Conservation (phyloP, 23 red algal genomes). For the Chondrus crispus region DNA sequence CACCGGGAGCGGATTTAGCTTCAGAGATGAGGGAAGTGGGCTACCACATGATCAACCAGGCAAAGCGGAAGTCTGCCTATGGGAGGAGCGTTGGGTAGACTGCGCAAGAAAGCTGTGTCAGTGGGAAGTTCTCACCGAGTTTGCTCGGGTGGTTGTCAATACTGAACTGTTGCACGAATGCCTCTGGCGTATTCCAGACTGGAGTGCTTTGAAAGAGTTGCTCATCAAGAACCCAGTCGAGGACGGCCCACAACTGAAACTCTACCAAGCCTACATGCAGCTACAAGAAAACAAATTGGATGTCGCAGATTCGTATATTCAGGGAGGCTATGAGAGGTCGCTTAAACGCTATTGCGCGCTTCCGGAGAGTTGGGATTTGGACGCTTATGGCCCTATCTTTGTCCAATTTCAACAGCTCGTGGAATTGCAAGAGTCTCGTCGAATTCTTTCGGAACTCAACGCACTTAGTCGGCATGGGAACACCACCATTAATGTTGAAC, state of each 20-base stretch:
- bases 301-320: conserved; percentile 44
- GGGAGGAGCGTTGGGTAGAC: conserved; percentile 91
- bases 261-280: conserved; percentile 85
- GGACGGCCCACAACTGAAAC: conserved; percentile 72
- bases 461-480: conserved; percentile 56
- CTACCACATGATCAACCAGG: not conserved
- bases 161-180: conserved; percentile 91
- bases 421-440: conserved; percentile 82
- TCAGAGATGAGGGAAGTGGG: not conserved
- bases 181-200: conserved; percentile 94
- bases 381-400: conserved; percentile 31
- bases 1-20: not conserved
- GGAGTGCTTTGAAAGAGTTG: conserved; percentile 92
- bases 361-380: conserved; percentile 52
- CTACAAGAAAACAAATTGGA: conserved; percentile 96
- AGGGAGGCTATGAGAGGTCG: conserved; percentile 38
- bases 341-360: conserved; percentile 62
- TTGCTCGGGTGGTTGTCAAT: conserved; percentile 71
- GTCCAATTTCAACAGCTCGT: conserved; percentile 89
- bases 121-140: conserved; percentile 96
- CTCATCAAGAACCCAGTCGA: conserved; percentile 75
- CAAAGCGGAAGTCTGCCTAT: conserved; percentile 49
- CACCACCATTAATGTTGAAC: conserved; percentile 48
- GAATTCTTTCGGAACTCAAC: conserved; percentile 87
- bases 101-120: conserved; percentile 91